Evolutionary conservation across 257 asterid species (phyloP).

Genomic region (Capsicum pubescens): DNA sequence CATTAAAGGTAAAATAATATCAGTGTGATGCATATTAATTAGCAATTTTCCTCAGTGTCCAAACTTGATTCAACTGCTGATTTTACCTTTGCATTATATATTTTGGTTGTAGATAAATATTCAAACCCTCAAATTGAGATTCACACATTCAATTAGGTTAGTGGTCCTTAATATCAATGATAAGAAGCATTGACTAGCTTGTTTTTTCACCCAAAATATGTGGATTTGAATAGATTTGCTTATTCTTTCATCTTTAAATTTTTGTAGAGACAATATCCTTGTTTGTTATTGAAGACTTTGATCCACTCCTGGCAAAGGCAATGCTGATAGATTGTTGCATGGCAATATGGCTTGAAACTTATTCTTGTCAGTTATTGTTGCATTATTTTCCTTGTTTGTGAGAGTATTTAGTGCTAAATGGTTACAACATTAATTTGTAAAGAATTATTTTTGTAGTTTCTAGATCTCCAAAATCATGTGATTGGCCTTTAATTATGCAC

Average conservation of each 20-base stretch:
- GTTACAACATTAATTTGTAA: too few relatives aligned
- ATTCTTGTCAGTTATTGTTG: too few relatives aligned
- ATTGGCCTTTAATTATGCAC: too few relatives aligned
- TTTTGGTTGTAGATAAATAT: slow-evolving; percentile 87
- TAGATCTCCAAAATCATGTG: too few relatives aligned
- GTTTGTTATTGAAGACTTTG: slow-evolving; percentile 87
- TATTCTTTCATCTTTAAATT: slow-evolving; percentile 34
- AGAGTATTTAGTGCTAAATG: too few relatives aligned
- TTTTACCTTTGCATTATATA: slow-evolving; percentile 28
- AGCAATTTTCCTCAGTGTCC: not conserved
- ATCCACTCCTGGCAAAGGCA: slow-evolving; percentile 85
- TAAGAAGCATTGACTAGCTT: not conserved
- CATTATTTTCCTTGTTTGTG: too few relatives aligned
- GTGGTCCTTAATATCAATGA: slow-evolving; percentile 6
- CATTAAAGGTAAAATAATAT: slow-evolving; percentile 68
- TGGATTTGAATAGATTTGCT: not conserved
- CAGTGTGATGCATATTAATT: slow-evolving; percentile 7
- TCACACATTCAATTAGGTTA: slow-evolving; percentile 96
- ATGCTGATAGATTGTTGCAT: slow-evolving; percentile 24
- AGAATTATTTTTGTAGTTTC: too few relatives aligned
- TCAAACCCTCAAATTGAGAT: slow-evolving; percentile 71
- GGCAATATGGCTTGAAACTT: too few relatives aligned
- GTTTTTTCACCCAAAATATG: not conserved
- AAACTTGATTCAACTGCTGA: slow-evolving; percentile 34
- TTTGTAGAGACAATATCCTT: slow-evolving; percentile 94